Percentiles rank a stretch among this genome's conserved stretches.
These are phyloP conservation scores for Oryza brachyantha DNA, from an alignment of 176 grass and related monocot genomes.

Conservation along the genomic window DNA sequence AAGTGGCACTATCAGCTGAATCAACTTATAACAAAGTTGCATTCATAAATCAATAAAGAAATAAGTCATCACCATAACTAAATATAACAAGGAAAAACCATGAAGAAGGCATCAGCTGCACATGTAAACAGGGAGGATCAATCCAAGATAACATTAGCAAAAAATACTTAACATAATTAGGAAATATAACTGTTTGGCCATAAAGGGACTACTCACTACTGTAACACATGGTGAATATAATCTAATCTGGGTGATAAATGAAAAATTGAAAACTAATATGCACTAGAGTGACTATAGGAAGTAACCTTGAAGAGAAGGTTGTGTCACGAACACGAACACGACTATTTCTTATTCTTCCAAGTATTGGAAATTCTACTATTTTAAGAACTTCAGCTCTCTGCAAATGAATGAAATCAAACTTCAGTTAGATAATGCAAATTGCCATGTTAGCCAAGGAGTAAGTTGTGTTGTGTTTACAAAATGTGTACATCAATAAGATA, in stretches of 20 bases:
- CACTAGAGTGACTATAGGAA: constrained; percentile 2
- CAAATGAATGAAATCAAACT: constrained; percentile 27
- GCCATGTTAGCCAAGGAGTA: background rate
- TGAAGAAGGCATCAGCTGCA: background rate
- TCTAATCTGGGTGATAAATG: background rate
- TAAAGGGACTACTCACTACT: background rate
- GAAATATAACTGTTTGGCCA: constrained; percentile 13
- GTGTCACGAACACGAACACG: constrained; percentile 83
- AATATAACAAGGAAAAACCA: constrained; percentile 4
- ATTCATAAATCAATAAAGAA: constrained; percentile 15
- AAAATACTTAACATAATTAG: constrained; percentile 8
- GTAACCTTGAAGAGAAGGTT: constrained; percentile 90
- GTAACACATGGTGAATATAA: background rate
- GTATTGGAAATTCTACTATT: constrained; percentile 84
- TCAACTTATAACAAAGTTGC: background rate
- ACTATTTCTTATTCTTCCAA: constrained; percentile 93
- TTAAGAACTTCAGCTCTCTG: constrained; percentile 99
- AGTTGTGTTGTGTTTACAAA: background rate
- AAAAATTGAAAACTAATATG: constrained; percentile 8
- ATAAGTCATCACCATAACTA: background rate
- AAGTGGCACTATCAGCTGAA: constrained; percentile 10
- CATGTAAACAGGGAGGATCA: background rate
- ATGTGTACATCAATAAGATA: constrained; percentile 87
- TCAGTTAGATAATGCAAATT: constrained; percentile 1
- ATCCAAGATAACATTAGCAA: background rate